Evolutionary conservation across 169 alveolate species (phyloP).

Genomic region (Eimeria necatrix): DNA sequence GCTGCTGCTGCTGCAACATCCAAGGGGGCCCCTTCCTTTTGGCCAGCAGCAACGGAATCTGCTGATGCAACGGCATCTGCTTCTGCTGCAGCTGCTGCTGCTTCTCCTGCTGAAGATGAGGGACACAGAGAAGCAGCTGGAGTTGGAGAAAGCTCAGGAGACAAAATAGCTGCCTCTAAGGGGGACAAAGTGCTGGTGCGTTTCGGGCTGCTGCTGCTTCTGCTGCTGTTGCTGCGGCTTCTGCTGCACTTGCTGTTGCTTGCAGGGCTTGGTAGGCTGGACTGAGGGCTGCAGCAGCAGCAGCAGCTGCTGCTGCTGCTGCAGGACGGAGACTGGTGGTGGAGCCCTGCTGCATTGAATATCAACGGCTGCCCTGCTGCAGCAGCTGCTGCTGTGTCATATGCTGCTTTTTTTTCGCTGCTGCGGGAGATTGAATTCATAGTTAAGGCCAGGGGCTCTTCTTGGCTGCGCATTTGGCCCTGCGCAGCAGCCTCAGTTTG

Average conservation of each 20-base stretch:
- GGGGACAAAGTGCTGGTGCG: background rate
- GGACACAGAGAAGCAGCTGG: background rate
- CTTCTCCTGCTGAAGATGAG: background rate
- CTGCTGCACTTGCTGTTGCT: conserved; percentile 9
- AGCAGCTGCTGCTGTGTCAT: conserved; percentile 19
- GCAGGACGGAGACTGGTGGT: background rate
- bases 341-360: conserved; percentile 1
- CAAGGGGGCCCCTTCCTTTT: background rate
- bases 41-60: background rate
- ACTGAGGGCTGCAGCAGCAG: background rate
- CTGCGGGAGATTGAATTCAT: background rate
- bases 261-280: background rate
- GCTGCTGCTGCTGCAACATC: background rate
- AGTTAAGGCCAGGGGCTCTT: too few species aligned
- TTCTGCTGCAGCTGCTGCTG: background rate
- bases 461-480: too few species aligned
- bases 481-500: background rate
- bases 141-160: background rate
- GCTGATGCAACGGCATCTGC: background rate
- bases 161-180: background rate
- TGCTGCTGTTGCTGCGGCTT: conserved; percentile 50
- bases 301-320: conserved; percentile 52
- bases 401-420: background rate
- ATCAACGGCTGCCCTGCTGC: background rate
- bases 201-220: background rate